A percentile compares a stretch with the other conserved stretches of the same genome.
Evolutionary conservation across 1,139 yeast genomes (phyloP).

Genomic region (Candida glucosophila): DNA sequence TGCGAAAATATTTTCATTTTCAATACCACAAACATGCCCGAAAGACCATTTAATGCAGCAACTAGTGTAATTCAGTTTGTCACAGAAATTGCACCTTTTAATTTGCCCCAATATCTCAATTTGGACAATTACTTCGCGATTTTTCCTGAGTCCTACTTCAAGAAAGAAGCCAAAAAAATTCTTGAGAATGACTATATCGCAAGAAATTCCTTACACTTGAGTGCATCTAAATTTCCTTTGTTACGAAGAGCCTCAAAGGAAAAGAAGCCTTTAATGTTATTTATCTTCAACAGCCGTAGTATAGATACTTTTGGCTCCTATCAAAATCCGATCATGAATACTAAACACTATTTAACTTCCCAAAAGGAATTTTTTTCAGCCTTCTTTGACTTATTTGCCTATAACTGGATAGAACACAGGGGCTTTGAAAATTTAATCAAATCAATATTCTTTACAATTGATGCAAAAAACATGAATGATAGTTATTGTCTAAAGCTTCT

Average conservation of each 20-base stretch:
- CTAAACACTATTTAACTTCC: conserved; percentile 16
- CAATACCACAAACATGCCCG: conserved; percentile 18
- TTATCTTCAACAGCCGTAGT: conserved; percentile 17
- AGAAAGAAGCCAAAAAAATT: no score
- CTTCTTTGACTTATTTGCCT: conserved; percentile 35
- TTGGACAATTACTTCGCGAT: conserved; percentile 25
- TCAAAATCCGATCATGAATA: conserved; percentile 13
- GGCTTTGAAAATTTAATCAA: conserved; percentile 25
- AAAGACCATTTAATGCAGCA: conserved; percentile 6
- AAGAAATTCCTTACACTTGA: no score
- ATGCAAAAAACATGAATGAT: conserved; percentile 9
- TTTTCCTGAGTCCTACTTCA: conserved; percentile 13
- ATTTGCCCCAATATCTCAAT: conserved; percentile 20
- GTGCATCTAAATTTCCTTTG: conserved; percentile 13
- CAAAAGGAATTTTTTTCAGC: no score
- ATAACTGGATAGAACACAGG: conserved; percentile 26
- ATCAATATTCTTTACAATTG: conserved; percentile 35
- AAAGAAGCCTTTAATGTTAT: conserved; percentile 24
- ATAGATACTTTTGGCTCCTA: conserved; percentile 5
- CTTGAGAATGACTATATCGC: not conserved
- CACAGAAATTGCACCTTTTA: conserved; percentile 23
- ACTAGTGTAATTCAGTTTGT: conserved; percentile 3
- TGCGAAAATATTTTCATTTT: conserved; percentile 24
- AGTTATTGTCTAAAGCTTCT: conserved; percentile 34
- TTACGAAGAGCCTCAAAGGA: conserved; percentile 13